These are phyloP conservation scores for Kwoniella sp. DNA, from an alignment of 768 basidiomycete species.

Conservation along the genomic window DNA sequence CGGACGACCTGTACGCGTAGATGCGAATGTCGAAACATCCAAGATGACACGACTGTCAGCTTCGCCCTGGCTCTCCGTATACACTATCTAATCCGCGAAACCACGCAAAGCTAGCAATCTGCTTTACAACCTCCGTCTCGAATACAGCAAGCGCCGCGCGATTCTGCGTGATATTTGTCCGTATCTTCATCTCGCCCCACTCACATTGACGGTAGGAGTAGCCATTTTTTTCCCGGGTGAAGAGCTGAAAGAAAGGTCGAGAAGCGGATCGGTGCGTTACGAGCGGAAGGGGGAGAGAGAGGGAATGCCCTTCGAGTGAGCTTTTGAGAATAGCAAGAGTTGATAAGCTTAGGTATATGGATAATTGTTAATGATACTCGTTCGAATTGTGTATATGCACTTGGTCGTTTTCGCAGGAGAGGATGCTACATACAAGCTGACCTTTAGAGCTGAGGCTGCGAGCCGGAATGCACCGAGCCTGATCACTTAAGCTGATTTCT, in stretches of 20 bases:
- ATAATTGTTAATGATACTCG: background rate
- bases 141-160: too few species aligned
- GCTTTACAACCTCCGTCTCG: too few species aligned
- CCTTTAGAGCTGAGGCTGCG: too few species aligned
- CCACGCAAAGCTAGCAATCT: too few species aligned
- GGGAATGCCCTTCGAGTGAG: conserved; percentile 11
- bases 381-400: background rate
- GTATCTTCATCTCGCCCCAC: conserved; percentile 9
- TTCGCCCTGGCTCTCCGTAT: too few species aligned
- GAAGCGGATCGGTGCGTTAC: background rate
- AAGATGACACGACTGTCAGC: too few species aligned
- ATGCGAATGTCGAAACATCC: background rate
- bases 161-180: too few species aligned
- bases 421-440: too few species aligned
- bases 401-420: background rate
- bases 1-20: conserved; percentile 72
- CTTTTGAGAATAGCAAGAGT: conserved; percentile 11
- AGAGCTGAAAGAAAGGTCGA: background rate
- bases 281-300: background rate
- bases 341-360: background rate
- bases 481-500: conserved; percentile 12
- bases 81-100: too few species aligned
- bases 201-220: conserved; percentile 42
- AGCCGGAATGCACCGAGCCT: conserved; percentile 22
- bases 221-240: conserved; percentile 41